Evolutionary conservation across 2,329 filamentous ascomycete genomes (phyloP).

Genomic region (Talaromyces sp.): DNA sequence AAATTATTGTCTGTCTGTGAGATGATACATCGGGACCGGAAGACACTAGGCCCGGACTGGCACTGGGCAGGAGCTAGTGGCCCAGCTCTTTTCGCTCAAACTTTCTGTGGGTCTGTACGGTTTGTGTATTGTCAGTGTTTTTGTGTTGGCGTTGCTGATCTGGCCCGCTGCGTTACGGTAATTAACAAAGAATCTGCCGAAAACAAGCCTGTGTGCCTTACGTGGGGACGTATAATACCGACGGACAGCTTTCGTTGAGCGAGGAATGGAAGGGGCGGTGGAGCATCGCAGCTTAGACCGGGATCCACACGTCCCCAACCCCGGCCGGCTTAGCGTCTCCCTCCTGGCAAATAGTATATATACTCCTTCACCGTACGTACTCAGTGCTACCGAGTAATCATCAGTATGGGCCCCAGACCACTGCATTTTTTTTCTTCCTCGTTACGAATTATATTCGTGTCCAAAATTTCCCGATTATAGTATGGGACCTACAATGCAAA

Average conservation of each 20-base stretch:
- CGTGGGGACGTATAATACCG: background rate
- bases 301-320: slow-evolving; percentile 14
- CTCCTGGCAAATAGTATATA: background rate
- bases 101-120: background rate
- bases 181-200: background rate
- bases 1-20: slow-evolving; percentile 5
- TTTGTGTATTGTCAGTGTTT: background rate
- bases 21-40: slow-evolving; percentile 9
- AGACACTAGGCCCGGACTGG: background rate
- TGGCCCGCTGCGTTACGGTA: background rate
- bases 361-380: slow-evolving; percentile 3
- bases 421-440: background rate
- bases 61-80: background rate
- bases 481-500: background rate
- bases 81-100: background rate
- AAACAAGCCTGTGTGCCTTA: background rate
- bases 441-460: background rate
- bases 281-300: background rate
- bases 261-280: slow-evolving; percentile 7
- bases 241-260: slow-evolving; percentile 13
- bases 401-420: background rate
- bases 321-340: background rate
- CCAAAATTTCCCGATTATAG: background rate
- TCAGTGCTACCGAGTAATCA: slow-evolving; percentile 6
- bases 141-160: background rate